Evolutionary conservation across 139 green algal species (phyloP), one percentile per base, ranked within the genome.

Genomic region (Chlorella sorokiniana): DNA sequence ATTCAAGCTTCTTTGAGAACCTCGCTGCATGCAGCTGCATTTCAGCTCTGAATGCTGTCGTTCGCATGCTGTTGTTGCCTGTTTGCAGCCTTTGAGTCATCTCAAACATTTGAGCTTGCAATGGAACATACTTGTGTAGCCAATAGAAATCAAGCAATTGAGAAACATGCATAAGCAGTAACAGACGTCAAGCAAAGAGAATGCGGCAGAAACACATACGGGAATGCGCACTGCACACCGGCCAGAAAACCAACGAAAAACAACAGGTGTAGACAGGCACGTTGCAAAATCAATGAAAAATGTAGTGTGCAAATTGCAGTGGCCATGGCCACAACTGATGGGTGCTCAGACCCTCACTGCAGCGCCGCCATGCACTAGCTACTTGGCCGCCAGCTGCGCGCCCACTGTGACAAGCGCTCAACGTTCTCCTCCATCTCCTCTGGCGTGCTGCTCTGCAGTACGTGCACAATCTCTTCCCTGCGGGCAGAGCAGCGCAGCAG

Each of bases 401-500:
- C 75, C 95, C 95, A 98, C 31, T 86, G 42, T 40, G 86, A 76
- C 25, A 98, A 88, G 27, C 75, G 78, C 41, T 95, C 87, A 51
- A 98, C 92, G 71, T 98, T 98, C 6, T 40, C 64, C 64, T 99
- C 96, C 92, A 99, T 93, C n/a, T 99, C 92, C 37, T 98, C 93
- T 1, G 93, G 72, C 7, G 89, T 95, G 84, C 98, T 94, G 86
- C 90, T 97, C 27, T 78, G 83, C 76, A 98, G 78, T 20, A 91
- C 67, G 48, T 94, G 88, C 6, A 99, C 92, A 62, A 98, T 93
- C 63, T 98, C 95, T 62, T 91, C 69, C 75, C 90, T 93, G 89
- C 90, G n/a, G n/a, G n/a, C n/a, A 16, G 10, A 41, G 56, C 33
- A 1, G 40, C 11, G 25, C 5, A 52, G 33, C 4, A 52, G 7